Evolutionary conservation across 139 green algal genomes (phyloP).

Genomic region (Astrephomene gubernaculifera): DNA sequence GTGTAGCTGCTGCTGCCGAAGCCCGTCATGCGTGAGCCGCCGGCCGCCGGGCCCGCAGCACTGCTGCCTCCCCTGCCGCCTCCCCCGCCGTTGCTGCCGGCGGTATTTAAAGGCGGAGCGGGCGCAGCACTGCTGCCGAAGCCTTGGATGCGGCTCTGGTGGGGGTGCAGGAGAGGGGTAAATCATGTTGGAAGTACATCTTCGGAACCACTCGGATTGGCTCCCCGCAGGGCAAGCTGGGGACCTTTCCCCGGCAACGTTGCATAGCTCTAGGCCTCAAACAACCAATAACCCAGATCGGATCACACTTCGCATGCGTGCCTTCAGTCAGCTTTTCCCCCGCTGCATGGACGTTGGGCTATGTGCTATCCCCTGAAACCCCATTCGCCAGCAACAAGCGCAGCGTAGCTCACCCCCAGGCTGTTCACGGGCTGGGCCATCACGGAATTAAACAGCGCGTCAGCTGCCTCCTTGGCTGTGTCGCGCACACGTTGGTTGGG

Average conservation of each 20-base stretch:
- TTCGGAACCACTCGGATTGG: no score
- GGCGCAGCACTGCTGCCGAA: conserved; percentile 75
- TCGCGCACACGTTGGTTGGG: conserved; percentile 72
- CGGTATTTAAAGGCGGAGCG: neutral
- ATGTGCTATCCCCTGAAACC: no score
- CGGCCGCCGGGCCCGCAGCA: neutral
- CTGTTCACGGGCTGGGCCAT: conserved; percentile 25
- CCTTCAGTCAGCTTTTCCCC: no score
- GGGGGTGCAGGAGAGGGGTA: no score
- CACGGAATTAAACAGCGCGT: conserved; percentile 66
- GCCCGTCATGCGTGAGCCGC: conserved; percentile 57
- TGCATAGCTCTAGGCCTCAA: no score
- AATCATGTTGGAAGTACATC: no score
- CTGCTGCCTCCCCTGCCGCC: conserved; percentile 23
- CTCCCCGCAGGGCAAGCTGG: no score
- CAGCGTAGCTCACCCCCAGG: conserved; percentile 28
- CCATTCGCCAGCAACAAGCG: no score
- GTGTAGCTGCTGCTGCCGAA: conserved; percentile 69
- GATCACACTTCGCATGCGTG: no score
- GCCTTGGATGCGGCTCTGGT: conserved; percentile 81
- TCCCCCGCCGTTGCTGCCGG: neutral
- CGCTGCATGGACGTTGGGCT: no score
- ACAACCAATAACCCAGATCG: no score
- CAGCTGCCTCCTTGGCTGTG: conserved; percentile 67
- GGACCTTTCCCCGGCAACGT: no score